Conservation (phyloP, 2,329 filamentous ascomycete species). For the Penicillium hesseltinei region DNA sequence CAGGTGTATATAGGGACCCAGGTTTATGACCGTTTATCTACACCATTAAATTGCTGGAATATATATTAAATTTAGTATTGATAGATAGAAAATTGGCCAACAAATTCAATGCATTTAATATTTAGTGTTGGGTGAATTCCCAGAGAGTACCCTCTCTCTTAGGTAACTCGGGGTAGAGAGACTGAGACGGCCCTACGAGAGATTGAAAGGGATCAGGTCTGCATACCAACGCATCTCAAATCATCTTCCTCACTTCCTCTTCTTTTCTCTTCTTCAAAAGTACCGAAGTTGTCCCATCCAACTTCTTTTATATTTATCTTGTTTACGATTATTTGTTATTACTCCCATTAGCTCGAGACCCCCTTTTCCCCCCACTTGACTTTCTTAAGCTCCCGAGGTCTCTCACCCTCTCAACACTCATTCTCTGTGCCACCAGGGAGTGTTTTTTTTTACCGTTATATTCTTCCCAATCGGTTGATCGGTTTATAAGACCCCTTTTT, state of each 20-base stretch:
- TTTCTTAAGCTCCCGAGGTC: background rate
- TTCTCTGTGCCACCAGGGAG: background rate
- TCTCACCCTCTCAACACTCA: background rate
- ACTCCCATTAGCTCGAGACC: background rate
- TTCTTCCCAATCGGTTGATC: conserved; percentile 11
- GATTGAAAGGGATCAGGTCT: conserved; percentile 2
- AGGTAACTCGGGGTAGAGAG: background rate
- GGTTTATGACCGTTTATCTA: too few species aligned
- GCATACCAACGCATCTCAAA: background rate
- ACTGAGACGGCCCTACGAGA: background rate
- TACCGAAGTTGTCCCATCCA: background rate
- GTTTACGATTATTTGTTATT: background rate
- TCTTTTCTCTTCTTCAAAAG: background rate
- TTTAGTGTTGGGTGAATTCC: too few species aligned
- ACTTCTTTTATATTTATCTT: background rate
- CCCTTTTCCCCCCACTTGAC: conserved; percentile 6
- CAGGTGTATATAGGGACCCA: too few species aligned
- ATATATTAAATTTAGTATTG: too few species aligned
- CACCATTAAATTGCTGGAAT: too few species aligned
- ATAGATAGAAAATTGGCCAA: too few species aligned
- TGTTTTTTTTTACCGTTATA: background rate
- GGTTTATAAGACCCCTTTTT: conserved; percentile 14
- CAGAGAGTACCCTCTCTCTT: background rate
- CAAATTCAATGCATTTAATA: too few species aligned
- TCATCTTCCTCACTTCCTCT: background rate